Base-by-base conservation (phyloP, 176 grass and related monocot genomes). In the Phyllostachys edulis region DNA sequence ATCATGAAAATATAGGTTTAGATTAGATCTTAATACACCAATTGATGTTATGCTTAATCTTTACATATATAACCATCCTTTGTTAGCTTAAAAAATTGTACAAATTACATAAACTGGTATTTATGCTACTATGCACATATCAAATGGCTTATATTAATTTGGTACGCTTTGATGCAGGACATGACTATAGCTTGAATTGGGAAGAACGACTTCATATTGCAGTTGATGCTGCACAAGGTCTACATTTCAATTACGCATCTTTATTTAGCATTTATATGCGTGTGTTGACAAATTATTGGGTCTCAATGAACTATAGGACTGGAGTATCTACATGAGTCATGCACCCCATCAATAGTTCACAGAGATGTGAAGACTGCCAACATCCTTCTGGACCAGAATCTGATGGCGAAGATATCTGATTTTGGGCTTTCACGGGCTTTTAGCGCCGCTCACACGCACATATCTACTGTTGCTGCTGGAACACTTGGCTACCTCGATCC, bases 211-310 rank as follows among this genome's bases (percentile, higher is more conserved):
- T 89, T 66, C 74, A 38, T 71, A 85, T 89, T 76, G 87, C 87
- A 61, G 42, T 84, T 57, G 87, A 89, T 46, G 57, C 87, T 36
- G 87, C 76, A 67, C 87, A 89, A 89, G 87, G 76, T 85, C 46
- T 9, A 56, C 13, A 80, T 24, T 66, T 69, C 5, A 32, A 29
- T 82, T 52, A 32, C 32, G 29, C 9, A 21, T 67, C 66, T 24
- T 11, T 29, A 27, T 67, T 16, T 80, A 24, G 12, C 46, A 80
- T 80, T 4, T 80, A 9, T 80, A 12, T 67, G n/a, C 24, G 27
- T 45, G 34, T 6, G 29, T 38, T 82, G 27, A 64, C 45, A 73
- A 64, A 63, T 4, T 24, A 49, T 3, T 5, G 27, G 9, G 13
- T 64, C 64, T 42, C 40, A 52, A 73, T 40, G 63, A 27, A 40